These are phyloP conservation scores for Fusarium bulbicola DNA, from an alignment of 2,329 filamentous ascomycete genomes.

Conservation along the genomic window DNA sequence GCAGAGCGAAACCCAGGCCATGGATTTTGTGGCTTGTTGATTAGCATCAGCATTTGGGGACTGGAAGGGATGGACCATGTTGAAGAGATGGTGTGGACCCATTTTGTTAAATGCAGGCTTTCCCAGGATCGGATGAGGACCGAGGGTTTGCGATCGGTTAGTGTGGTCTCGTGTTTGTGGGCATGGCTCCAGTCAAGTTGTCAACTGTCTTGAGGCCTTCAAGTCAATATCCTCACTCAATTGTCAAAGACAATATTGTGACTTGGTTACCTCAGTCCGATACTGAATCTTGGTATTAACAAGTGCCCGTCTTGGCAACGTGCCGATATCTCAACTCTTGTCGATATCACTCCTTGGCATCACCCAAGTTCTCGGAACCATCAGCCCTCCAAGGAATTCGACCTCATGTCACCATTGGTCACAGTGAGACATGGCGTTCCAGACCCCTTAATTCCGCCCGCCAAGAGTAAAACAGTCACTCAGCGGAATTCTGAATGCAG, in stretches of 20 bases:
- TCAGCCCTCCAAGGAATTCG: not conserved
- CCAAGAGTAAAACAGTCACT: not conserved
- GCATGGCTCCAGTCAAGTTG: not conserved
- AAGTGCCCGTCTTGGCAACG: conserved; percentile 1
- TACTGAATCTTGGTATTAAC: not conserved
- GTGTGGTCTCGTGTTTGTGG: not conserved
- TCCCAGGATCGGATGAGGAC: not conserved
- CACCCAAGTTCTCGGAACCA: not conserved
- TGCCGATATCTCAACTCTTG: not conserved
- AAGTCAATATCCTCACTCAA: not conserved
- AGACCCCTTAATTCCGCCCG: not conserved
- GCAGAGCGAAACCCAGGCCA: not conserved
- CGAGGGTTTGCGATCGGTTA: not conserved
- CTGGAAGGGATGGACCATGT: not conserved
- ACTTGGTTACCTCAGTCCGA: not conserved
- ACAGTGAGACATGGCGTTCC: not conserved
- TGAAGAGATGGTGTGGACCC: not conserved
- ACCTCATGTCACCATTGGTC: not conserved
- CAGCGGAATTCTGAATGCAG: not conserved
- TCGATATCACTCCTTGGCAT: not conserved
- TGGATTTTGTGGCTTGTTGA: not conserved
- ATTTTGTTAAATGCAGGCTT: not conserved
- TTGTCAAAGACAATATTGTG: too few species aligned
- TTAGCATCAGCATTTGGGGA: not conserved
- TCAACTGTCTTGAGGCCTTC: not conserved